A percentile compares a stretch with the other conserved stretches of the same genome.
These are phyloP conservation scores for Backusella psychrophila DNA, from an alignment of 192 early-diverging fungal species.

Conservation along the genomic window DNA sequence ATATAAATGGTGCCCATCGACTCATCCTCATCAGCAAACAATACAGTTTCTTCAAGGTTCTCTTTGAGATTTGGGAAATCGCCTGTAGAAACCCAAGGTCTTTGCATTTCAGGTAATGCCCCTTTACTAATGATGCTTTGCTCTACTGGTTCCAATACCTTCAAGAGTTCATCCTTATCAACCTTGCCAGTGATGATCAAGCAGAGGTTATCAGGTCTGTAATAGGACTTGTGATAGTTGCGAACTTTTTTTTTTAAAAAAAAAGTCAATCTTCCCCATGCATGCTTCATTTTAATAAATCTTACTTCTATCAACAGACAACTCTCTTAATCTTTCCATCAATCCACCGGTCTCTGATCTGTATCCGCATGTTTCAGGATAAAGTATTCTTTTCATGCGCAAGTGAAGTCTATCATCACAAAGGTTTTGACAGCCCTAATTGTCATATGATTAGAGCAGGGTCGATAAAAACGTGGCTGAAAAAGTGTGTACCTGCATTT, in stretches of 20 bases:
- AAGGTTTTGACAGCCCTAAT: slow-evolving; percentile 49
- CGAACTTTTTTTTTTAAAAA: slow-evolving; percentile 22
- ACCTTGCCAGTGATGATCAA: slow-evolving; percentile 55
- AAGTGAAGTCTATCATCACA: slow-evolving; percentile 42
- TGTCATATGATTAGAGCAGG: not conserved
- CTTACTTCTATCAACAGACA: slow-evolving; percentile 59
- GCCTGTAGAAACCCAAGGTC: slow-evolving; percentile 57
- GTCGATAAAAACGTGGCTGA: no score
- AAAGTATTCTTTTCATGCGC: slow-evolving; percentile 50
- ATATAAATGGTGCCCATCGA: slow-evolving; percentile 54
- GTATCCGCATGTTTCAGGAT: slow-evolving; percentile 57
- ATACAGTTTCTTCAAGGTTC: slow-evolving; percentile 42
- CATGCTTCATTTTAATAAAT: not conserved
- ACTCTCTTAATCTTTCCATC: slow-evolving; percentile 52
- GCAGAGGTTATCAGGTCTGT: slow-evolving; percentile 61
- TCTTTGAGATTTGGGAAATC: slow-evolving; percentile 40
- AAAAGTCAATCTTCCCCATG: not conserved
- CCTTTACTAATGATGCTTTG: slow-evolving; percentile 51
- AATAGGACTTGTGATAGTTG: slow-evolving; percentile 54
- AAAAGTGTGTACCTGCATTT: slow-evolving; percentile 50
- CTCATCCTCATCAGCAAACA: slow-evolving; percentile 63
- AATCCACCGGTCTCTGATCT: slow-evolving; percentile 60
- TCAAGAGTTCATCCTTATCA: slow-evolving; percentile 39
- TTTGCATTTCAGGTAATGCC: slow-evolving; percentile 43
- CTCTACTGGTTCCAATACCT: slow-evolving; percentile 47